Conservation (phyloP, 768 basidiomycete species). For the Psilocybe tampanensis region DNA sequence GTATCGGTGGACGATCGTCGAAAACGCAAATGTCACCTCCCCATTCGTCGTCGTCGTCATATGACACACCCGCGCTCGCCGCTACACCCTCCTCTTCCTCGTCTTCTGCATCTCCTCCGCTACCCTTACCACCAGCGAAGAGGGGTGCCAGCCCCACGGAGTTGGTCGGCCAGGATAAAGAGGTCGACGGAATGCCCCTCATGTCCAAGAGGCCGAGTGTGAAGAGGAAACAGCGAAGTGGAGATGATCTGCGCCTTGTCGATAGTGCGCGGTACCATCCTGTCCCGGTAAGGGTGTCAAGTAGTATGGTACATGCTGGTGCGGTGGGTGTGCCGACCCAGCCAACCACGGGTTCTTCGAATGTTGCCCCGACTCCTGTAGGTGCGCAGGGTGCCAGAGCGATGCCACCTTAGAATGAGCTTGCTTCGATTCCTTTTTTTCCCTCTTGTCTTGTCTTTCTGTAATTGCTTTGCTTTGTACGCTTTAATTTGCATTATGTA, state of each 20-base stretch:
- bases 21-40: too few relatives aligned
- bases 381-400: not conserved
- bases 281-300: slow-evolving; percentile 6
- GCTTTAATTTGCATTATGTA: not conserved
- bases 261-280: slow-evolving; percentile 20
- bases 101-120: slow-evolving; percentile 21
- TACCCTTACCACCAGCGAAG: slow-evolving; percentile 47
- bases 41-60: not conserved
- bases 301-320: slow-evolving; percentile 10
- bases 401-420: slow-evolving; percentile 12
- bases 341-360: not conserved
- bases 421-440: not conserved
- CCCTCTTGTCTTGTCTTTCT: not conserved
- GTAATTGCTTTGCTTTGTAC: not conserved
- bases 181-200: slow-evolving; percentile 54
- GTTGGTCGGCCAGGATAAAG: slow-evolving; percentile 59
- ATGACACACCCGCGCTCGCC: slow-evolving; percentile 7
- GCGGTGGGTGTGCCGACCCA: slow-evolving; percentile 11
- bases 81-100: slow-evolving; percentile 20
- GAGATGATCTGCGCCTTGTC: slow-evolving; percentile 15
- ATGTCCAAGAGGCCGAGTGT: slow-evolving; percentile 70
- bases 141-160: slow-evolving; percentile 75
- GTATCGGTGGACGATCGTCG: too few relatives aligned
- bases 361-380: too few relatives aligned
- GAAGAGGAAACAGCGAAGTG: slow-evolving; percentile 36